These are phyloP conservation scores for Plasmodium berghei DNA, from an alignment of 169 alveolate species.

Conservation along the genomic window DNA sequence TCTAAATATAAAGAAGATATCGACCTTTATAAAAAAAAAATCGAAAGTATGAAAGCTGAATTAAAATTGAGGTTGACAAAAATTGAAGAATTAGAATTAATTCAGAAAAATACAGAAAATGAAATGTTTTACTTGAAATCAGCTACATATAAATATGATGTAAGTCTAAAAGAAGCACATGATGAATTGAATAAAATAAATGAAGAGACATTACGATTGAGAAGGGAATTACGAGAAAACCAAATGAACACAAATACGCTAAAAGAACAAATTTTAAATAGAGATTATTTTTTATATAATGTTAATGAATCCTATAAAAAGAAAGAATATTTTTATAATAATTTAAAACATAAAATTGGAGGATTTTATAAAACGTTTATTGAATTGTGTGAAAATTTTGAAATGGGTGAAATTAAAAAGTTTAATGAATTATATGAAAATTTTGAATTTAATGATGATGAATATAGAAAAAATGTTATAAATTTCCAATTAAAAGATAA, in stretches of 20 bases:
- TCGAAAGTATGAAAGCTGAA: conserved; percentile 68
- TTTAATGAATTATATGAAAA: conserved; percentile 54
- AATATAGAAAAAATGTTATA: conserved; percentile 45
- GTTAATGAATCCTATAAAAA: conserved; percentile 47
- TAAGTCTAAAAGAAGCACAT: conserved; percentile 72
- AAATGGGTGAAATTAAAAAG: conserved; percentile 58
- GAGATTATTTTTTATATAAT: conserved; percentile 58
- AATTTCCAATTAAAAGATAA: conserved; percentile 36
- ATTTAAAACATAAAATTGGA: conserved; percentile 39
- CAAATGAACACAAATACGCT: conserved; percentile 8
- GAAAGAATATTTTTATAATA: conserved; percentile 71
- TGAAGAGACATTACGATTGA: conserved; percentile 11
- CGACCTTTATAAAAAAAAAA: conserved; percentile 61
- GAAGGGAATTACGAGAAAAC: conserved; percentile 30
- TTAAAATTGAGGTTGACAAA: conserved; percentile 56
- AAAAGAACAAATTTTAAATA: conserved; percentile 63
- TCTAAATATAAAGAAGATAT: conserved; percentile 71
- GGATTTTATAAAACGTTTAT: conserved; percentile 68
- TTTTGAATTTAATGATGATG: conserved; percentile 60
- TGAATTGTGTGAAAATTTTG: conserved; percentile 74
- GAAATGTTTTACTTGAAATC: conserved; percentile 72
- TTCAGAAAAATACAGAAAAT: conserved; percentile 70
- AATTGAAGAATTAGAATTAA: conserved; percentile 72
- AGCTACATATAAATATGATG: conserved; percentile 70
- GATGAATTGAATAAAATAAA: conserved; percentile 61